Evolutionary conservation across 2,329 filamentous ascomycete genomes (phyloP).

Genomic region (Botryosphaeria dothidea): DNA sequence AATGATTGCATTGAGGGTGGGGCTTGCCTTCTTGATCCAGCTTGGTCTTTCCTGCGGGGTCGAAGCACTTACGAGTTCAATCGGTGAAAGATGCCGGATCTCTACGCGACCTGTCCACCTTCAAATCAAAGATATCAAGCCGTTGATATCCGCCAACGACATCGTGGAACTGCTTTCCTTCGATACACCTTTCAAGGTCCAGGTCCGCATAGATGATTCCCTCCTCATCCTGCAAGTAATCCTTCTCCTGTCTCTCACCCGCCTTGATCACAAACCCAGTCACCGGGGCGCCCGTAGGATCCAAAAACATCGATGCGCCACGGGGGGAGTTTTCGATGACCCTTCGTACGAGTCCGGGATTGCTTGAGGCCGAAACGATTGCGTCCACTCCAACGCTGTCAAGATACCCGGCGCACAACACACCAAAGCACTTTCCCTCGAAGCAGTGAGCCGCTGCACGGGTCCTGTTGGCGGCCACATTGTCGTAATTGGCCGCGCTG

Average conservation of each 20-base stretch:
- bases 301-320: constrained; percentile 53
- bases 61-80: constrained; percentile 23
- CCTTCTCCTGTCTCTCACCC: constrained; percentile 26
- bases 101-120: constrained; percentile 46
- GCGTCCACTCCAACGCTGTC: constrained; percentile 42
- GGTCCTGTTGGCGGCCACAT: constrained; percentile 54
- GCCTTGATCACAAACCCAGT: constrained; percentile 40
- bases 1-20: too few species aligned
- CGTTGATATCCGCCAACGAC: constrained; percentile 58
- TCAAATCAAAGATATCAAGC: constrained; percentile 55
- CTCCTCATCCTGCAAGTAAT: constrained; percentile 49
- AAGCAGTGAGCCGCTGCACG: constrained; percentile 59
- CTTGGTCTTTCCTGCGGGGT: not conserved
- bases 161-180: constrained; percentile 61
- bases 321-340: constrained; percentile 42
- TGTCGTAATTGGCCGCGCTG: constrained; percentile 50
- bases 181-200: constrained; percentile 51
- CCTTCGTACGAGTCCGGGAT: constrained; percentile 30
- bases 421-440: constrained; percentile 59
- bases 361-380: constrained; percentile 31
- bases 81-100: constrained; percentile 29
- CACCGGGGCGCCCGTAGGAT: constrained; percentile 50
- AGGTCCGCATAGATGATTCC: constrained; percentile 56
- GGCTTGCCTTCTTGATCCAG: not conserved
- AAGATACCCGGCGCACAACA: constrained; percentile 50